Percentiles rank a stretch among this genome's conserved stretches.
Conservation (phyloP, 2,329 filamentous ascomycete genomes). For the Phaeosphaeria sp. region DNA sequence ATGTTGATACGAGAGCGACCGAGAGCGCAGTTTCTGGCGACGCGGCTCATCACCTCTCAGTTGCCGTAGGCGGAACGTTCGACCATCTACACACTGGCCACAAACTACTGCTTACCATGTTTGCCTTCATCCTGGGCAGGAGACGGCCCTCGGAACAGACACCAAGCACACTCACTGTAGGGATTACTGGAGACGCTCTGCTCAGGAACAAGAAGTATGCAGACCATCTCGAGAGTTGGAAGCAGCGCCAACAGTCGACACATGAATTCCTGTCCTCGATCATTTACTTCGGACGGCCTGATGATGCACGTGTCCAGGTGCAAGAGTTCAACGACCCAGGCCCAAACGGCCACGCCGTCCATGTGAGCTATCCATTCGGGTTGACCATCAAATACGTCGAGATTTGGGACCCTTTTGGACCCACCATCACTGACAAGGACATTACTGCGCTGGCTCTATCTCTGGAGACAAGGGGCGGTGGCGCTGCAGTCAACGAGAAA, state of each 20-base stretch:
- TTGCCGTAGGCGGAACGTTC: slow-evolving; percentile 92
- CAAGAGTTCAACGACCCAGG: slow-evolving; percentile 56
- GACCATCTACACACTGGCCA: slow-evolving; percentile 95
- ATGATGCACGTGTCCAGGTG: slow-evolving; percentile 49
- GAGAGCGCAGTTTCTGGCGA: slow-evolving; percentile 8
- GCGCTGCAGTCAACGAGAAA: slow-evolving; percentile 84
- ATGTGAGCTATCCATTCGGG: slow-evolving; percentile 65
- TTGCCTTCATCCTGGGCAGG: slow-evolving; percentile 70
- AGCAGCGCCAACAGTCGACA: slow-evolving; percentile 71
- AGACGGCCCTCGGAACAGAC: slow-evolving; percentile 18
- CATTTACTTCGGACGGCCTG: slow-evolving; percentile 63
- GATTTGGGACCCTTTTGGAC: slow-evolving; percentile 88
- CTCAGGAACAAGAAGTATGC: slow-evolving; percentile 89
- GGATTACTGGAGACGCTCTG: slow-evolving; percentile 87
- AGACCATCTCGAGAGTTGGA: slow-evolving; percentile 82
- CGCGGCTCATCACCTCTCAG: slow-evolving; percentile 62
- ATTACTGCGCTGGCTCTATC: slow-evolving; percentile 87
- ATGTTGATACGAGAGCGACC: slow-evolving; percentile 17
- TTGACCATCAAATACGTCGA: slow-evolving; percentile 80
- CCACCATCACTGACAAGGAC: slow-evolving; percentile 81
- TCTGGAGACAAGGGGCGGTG: slow-evolving; percentile 84
- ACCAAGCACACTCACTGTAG: slow-evolving; percentile 72
- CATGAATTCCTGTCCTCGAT: slow-evolving; percentile 73
- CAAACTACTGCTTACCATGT: slow-evolving; percentile 93
- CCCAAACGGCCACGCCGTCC: slow-evolving; percentile 61